Conservation (phyloP, 2,329 filamentous ascomycete genomes). For the Trichoderma polysporum region DNA sequence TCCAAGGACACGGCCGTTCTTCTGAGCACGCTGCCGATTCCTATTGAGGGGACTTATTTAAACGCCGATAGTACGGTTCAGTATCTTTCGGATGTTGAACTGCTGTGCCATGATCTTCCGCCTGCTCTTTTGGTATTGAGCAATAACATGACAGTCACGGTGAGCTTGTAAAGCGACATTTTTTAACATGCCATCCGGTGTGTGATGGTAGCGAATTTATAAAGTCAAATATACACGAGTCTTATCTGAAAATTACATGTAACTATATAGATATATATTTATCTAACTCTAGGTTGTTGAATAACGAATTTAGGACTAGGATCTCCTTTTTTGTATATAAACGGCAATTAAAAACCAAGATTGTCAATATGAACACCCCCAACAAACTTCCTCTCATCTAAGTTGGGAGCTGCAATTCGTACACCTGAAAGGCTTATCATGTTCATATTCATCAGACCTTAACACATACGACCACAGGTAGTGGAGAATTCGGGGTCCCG, state of each 20-base stretch:
- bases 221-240: not conserved
- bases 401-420: too few species aligned
- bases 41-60: constrained; percentile 70
- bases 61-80: constrained; percentile 68
- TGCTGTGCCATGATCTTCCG: constrained; percentile 73
- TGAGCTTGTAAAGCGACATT: constrained; percentile 54
- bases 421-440: too few species aligned
- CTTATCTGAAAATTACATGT: not conserved
- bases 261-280: not conserved
- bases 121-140: constrained; percentile 78
- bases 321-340: not conserved
- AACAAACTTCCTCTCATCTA: too few species aligned
- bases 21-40: constrained; percentile 81
- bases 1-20: constrained; percentile 72
- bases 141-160: constrained; percentile 87
- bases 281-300: not conserved
- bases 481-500: too few species aligned
- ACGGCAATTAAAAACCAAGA: not conserved
- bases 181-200: not conserved
- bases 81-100: constrained; percentile 76
- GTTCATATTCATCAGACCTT: too few species aligned
- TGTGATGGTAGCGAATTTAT: not conserved
- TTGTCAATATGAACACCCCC: not conserved
- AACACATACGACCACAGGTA: too few species aligned
- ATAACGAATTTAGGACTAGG: not conserved